Evolutionary conservation across 129 eudicot genomes (phyloP).

Genomic region (Lonicera japonica): DNA sequence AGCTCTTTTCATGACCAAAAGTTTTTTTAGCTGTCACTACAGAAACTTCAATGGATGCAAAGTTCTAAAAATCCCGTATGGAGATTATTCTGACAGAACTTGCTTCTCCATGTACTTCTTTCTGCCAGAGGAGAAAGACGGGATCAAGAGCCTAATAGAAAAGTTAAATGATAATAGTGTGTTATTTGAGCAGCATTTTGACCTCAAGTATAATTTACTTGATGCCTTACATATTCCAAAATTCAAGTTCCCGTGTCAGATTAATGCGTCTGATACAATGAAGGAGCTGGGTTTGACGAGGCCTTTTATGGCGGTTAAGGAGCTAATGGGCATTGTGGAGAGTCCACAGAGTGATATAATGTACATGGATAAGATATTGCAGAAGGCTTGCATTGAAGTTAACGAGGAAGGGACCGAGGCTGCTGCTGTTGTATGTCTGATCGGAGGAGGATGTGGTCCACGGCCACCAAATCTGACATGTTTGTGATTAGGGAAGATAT

Average conservation of each 20-base stretch:
- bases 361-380: neutral
- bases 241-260: neutral
- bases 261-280: slow-evolving; percentile 12
- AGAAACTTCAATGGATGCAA: slow-evolving; percentile 5
- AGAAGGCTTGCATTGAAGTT: neutral
- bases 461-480: neutral
- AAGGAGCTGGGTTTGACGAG: neutral
- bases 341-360: neutral
- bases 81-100: neutral
- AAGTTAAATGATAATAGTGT: neutral
- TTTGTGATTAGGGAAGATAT: neutral
- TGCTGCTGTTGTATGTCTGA: neutral
- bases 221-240: neutral
- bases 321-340: neutral
- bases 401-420: slow-evolving; percentile 5
- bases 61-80: slow-evolving; percentile 13
- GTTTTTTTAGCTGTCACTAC: neutral
- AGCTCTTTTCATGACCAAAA: slow-evolving; percentile 26
- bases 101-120: slow-evolving; percentile 20
- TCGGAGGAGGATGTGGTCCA: neutral
- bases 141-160: neutral
- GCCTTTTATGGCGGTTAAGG: neutral
- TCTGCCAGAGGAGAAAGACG: slow-evolving; percentile 20
- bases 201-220: neutral
- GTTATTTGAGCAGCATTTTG: neutral